A percentile compares a stretch with the other conserved stretches of the same genome.
phyloP scores from a whole-genome alignment of 2,329 filamentous ascomycete species.

The Aspergillus tamarii region DNA sequence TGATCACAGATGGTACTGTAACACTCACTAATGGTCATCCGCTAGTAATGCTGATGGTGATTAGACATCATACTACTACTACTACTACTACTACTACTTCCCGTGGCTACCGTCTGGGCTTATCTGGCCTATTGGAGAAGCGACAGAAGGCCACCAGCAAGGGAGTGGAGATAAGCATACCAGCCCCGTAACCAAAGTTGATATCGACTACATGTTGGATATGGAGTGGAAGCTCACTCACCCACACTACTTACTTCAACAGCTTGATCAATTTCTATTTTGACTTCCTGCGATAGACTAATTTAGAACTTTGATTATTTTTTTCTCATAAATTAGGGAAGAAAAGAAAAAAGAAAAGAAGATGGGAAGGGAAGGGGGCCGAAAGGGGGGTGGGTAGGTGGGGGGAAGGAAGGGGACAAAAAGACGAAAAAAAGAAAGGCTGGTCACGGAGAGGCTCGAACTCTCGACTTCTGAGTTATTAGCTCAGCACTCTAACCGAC shows the following conservation, averaged over 20 bases:
- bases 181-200: neutral
- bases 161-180: neutral
- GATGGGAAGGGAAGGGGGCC: no score
- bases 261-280: no score
- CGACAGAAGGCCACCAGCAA: neutral
- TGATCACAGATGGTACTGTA: neutral
- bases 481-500: constrained; percentile 7
- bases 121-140: neutral
- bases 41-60: neutral
- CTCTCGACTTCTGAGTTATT: constrained; percentile 9
- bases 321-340: no score
- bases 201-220: neutral
- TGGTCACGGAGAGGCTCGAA: constrained; percentile 4
- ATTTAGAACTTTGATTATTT: no score
- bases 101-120: neutral
- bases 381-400: no score
- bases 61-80: neutral
- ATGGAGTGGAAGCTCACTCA: no score
- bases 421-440: neutral
- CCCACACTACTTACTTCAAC: no score
- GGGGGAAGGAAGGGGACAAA: neutral
- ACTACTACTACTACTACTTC: no score
- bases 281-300: no score
- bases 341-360: no score
- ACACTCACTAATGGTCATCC: neutral